Evolutionary conservation across 768 basidiomycete species (phyloP), one percentile per base, ranked within the genome.

Genomic region (Hortiboletus flavorubellus): DNA sequence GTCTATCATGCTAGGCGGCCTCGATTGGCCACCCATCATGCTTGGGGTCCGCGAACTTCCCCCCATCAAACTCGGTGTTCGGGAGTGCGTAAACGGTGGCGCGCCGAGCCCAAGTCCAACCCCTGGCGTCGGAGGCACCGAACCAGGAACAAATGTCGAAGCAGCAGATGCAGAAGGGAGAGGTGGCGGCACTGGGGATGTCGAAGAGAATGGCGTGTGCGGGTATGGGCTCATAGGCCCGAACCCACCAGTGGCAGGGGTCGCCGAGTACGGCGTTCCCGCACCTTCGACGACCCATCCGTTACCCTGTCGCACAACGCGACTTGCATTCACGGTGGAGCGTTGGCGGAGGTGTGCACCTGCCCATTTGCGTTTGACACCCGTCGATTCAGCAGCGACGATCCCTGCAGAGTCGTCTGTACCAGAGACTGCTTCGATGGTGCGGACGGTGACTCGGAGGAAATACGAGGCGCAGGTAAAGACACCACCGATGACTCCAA

Each of bases 401-500:
- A 87, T 71, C 1, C 78, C 78, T 9, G 79, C 79, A 9, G 80
- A 81, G 35, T 84, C 73, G 35, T 84, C 73, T 1, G 69, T 70
- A 38, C 77, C 80, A 4, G 77, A 78, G 47, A 89, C 86, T 11
- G 82, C 84, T 56, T 85, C 82, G 39, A 87, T 80, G 5, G 87
- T 84, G 31, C 83, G 83, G 47, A 75, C 71, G 23, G 82, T 80
- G 45, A 88, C 76, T 40, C 81, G 80, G 58, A 89, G 79, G 53
- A 87, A 86, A 68, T 90, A 90, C 47, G 86, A 85, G 70, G 86
- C 80, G 73, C 91, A 93, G 8, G 91, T 89, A 69, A 93, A 92
- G 41, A 93, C 82, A 4, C 93, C 93, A 12, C 96, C 96, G 30
- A 99, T 79, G 46, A 98, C 96, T n/a, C 96, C 96, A 8, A 90